Conservation (phyloP, 352 stramenopile species). For the Globisporangium barbulae region DNA sequence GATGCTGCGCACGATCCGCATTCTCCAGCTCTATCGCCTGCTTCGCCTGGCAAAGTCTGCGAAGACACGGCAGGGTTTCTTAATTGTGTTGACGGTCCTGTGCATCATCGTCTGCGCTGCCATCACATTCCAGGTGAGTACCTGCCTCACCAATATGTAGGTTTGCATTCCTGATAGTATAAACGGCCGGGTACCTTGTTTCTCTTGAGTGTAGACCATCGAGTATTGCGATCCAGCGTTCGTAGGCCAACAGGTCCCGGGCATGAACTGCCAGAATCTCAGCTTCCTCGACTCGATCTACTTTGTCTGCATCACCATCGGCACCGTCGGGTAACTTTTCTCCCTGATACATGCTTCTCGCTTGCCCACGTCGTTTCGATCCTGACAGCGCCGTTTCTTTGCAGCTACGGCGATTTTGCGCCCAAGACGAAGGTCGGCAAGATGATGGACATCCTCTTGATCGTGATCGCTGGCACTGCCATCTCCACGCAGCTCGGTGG, state of each 20-base stretch:
- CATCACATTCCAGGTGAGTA: constrained; percentile 47
- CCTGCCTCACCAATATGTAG: too few relatives aligned
- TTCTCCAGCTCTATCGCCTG: constrained; percentile 65
- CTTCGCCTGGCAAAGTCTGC: constrained; percentile 52
- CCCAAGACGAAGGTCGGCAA: constrained; percentile 63
- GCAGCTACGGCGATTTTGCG: constrained; percentile 62
- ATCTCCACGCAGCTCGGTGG: constrained; percentile 69
- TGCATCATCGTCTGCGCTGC: constrained; percentile 66
- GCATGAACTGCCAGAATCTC: constrained; percentile 54
- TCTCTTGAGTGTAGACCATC: constrained; percentile 35
- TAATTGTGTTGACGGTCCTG: constrained; percentile 50
- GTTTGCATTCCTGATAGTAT: background rate
- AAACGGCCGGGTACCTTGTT: background rate
- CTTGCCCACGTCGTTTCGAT: background rate
- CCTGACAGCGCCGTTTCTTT: background rate
- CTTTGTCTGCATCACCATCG: constrained; percentile 84
- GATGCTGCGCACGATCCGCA: constrained; percentile 53
- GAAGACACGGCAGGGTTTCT: constrained; percentile 45
- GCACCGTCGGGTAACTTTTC: constrained; percentile 62
- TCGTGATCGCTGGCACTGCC: constrained; percentile 65
- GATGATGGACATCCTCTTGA: constrained; percentile 62
- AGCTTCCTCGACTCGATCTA: constrained; percentile 79
- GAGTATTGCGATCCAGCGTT: constrained; percentile 50
- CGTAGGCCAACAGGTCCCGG: constrained; percentile 14
- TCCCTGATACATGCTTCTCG: background rate